phyloP scores from a whole-genome alignment of 306 rosid genomes.

The Cicer cuneatum region DNA sequence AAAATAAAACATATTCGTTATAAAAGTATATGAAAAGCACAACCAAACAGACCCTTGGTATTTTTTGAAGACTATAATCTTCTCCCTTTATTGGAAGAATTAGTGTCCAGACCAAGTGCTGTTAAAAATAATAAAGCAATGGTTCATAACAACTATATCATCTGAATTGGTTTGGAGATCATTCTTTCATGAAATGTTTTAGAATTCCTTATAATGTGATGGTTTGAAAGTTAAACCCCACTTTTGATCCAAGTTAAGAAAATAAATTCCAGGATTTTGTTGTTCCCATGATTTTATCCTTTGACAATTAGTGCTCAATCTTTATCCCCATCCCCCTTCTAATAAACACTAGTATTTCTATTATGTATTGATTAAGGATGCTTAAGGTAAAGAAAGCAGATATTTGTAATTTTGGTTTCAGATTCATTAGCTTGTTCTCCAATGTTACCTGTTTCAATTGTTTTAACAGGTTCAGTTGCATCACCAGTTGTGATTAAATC shows the following conservation, averaged over 20 bases:
- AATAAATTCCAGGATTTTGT: not conserved
- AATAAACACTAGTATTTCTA: not conserved
- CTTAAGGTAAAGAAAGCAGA: not conserved
- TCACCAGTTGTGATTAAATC: not conserved
- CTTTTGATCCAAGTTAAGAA: constrained; percentile 17
- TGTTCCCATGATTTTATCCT: not conserved
- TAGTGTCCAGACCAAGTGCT: not conserved
- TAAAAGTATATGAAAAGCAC: not conserved
- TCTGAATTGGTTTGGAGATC: not conserved
- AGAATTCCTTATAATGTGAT: constrained; percentile 3
- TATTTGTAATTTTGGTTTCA: constrained; percentile 11
- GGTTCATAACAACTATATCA: not conserved
- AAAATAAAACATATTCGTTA: not conserved
- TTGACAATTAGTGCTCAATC: not conserved
- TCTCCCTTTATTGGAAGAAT: too few relatives aligned
- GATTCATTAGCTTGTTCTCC: not conserved
- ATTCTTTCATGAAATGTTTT: constrained; percentile 9
- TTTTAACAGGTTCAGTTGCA: constrained; percentile 9
- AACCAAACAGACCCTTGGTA: not conserved
- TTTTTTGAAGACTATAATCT: not conserved
- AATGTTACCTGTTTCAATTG: not conserved
- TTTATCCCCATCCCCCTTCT: not conserved
- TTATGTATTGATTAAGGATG: not conserved
- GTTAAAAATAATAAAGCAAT: not conserved
- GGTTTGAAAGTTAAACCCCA: not conserved